Evolutionary conservation across 768 basidiomycete genomes (phyloP).

Genomic region (Russula sp.): DNA sequence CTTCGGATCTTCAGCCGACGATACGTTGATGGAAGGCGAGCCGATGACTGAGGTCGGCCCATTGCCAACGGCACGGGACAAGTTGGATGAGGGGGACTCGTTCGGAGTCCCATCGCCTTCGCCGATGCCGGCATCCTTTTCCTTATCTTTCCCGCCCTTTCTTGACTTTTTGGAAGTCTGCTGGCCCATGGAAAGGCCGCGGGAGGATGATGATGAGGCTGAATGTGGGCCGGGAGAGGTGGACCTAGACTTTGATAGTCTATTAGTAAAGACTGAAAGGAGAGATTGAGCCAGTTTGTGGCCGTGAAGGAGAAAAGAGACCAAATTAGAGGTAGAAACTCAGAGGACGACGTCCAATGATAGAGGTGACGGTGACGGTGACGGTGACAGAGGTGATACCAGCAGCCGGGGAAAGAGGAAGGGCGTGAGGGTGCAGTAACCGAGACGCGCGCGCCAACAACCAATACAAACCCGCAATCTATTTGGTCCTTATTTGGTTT

Average conservation of each 20-base stretch:
- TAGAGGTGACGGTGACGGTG: conserved; percentile 15
- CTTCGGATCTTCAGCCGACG: conserved; percentile 37
- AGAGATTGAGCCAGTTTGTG: conserved; percentile 80
- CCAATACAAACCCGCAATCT: conserved; percentile 11
- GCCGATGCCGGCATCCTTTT: conserved; percentile 45
- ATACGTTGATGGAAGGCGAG: conserved; percentile 40
- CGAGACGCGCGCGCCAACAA: conserved; percentile 9
- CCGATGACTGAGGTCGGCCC: conserved; percentile 38
- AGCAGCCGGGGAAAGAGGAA: conserved; percentile 6
- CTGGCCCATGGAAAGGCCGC: conserved; percentile 68
- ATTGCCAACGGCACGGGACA: conserved; percentile 46
- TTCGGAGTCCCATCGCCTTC: conserved; percentile 47
- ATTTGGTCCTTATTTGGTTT: conserved; percentile 30
- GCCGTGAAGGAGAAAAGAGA: conserved; percentile 17
- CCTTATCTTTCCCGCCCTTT: conserved; percentile 69
- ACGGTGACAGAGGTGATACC: conserved; percentile 14
- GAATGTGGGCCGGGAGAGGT: conserved; percentile 60
- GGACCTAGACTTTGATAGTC: conserved; percentile 67
- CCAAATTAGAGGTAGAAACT: conserved; percentile 3
- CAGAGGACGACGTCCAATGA: conserved; percentile 11
- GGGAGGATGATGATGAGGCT: conserved; percentile 41
- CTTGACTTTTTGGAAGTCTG: conserved; percentile 80
- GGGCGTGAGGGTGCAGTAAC: neutral
- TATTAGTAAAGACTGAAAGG: conserved; percentile 69
- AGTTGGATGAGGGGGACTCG: conserved; percentile 42